phyloP scores from a whole-genome alignment of 768 basidiomycete species.

The Filobasidium wieringae region DNA sequence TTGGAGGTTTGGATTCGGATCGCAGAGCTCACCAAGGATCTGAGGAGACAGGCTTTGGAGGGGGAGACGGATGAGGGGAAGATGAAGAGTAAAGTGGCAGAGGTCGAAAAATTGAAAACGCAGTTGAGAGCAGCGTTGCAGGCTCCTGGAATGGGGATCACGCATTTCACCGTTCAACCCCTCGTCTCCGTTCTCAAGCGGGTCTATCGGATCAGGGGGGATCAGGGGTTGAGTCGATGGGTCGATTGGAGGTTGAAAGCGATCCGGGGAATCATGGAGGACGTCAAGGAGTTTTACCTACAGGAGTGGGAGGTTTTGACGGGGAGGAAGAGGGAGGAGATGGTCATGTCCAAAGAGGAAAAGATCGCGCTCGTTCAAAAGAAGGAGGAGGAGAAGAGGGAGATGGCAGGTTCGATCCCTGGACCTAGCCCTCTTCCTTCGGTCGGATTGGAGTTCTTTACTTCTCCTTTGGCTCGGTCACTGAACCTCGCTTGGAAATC shows the following conservation, averaged over 20 bases:
- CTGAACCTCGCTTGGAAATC: neutral
- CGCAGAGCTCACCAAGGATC: neutral
- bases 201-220: too few relatives aligned
- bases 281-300: too few relatives aligned
- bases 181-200: too few relatives aligned
- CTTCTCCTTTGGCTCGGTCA: neutral
- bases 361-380: too few relatives aligned
- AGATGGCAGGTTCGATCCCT: neutral
- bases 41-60: neutral
- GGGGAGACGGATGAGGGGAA: neutral
- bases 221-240: too few relatives aligned
- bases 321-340: neutral
- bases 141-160: too few relatives aligned
- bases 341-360: too few relatives aligned
- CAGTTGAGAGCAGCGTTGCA: too few relatives aligned
- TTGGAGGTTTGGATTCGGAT: slow-evolving; percentile 4
- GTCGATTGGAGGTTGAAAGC: too few relatives aligned
- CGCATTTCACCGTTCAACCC: too few relatives aligned
- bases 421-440: neutral
- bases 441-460: neutral
- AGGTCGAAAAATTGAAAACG: neutral
- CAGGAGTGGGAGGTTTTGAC: too few relatives aligned
- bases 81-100: neutral
- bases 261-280: too few relatives aligned
- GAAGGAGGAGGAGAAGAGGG: neutral